Conservation (phyloP, 179 eudicot genomes). For the Silene coronaria region DNA sequence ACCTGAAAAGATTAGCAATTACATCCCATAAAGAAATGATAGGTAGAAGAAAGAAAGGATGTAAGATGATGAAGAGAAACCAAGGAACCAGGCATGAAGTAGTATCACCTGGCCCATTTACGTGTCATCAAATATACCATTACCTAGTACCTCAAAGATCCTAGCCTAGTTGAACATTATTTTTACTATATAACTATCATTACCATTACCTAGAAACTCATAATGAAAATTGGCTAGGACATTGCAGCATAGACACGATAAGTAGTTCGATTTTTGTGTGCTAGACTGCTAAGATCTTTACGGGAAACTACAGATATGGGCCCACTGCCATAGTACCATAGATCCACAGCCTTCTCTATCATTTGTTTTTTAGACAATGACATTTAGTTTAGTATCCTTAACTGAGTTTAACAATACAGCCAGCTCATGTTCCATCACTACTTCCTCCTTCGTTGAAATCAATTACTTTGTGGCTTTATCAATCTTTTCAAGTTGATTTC, state of each 20-base stretch:
- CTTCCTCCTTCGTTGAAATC: background rate
- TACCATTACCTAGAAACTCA: background rate
- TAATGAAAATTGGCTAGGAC: background rate
- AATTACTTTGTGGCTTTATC: too few relatives aligned
- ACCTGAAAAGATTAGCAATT: conserved; percentile 37
- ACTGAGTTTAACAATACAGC: background rate
- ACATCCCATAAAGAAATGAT: background rate
- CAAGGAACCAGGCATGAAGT: background rate
- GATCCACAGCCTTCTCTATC: background rate
- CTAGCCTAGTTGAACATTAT: background rate
- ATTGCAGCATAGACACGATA: background rate
- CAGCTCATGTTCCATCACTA: background rate
- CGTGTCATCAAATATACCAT: background rate
- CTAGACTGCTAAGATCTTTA: background rate
- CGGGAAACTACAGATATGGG: background rate
- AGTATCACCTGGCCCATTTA: background rate
- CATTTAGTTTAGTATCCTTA: background rate
- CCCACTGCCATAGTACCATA: background rate
- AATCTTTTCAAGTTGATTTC: background rate
- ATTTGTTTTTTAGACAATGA: background rate
- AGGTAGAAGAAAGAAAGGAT: background rate
- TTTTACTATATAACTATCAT: too few relatives aligned
- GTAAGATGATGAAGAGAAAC: background rate
- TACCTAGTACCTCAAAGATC: background rate
- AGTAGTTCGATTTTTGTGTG: background rate